Conservation (phyloP, 805 yeast genomes). For the Scheffersomyces spartinae region DNA sequence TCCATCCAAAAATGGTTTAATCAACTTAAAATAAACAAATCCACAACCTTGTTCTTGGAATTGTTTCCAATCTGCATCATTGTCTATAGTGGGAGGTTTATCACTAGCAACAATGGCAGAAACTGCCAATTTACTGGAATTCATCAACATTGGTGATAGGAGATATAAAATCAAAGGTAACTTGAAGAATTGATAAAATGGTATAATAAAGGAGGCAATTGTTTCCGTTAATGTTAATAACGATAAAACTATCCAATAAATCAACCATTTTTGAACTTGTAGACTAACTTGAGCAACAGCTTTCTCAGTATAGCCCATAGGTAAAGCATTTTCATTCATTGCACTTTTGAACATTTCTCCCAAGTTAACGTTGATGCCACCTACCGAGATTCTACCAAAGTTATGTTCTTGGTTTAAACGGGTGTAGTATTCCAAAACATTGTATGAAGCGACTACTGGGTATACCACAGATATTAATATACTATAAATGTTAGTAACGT, state of each 20-base stretch:
- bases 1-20: conserved; percentile 4
- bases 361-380: conserved; percentile 27
- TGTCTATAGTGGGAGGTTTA: too few species aligned
- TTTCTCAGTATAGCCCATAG: conserved; percentile 4
- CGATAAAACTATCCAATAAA: conserved; percentile 34
- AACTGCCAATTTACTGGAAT: too few species aligned
- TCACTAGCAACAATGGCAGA: too few species aligned
- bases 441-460: conserved; percentile 29
- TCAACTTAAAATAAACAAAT: conserved; percentile 3
- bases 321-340: too few species aligned
- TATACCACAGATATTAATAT: conserved; percentile 16
- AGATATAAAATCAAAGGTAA: conserved; percentile 20
- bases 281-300: conserved; percentile 5
- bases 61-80: too few species aligned
- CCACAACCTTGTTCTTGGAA: conserved; percentile 4
- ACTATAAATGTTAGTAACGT: too few species aligned
- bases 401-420: conserved; percentile 18
- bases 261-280: conserved; percentile 28
- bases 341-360: conserved; percentile 13
- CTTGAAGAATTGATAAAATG: conserved; percentile 19
- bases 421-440: conserved; percentile 23
- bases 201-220: conserved; percentile 15
- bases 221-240: too few species aligned
- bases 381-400: too few species aligned
- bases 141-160: conserved; percentile 15